phyloP scores from a whole-genome alignment of 352 stramenopile species.

The Pythium guiyangense region DNA sequence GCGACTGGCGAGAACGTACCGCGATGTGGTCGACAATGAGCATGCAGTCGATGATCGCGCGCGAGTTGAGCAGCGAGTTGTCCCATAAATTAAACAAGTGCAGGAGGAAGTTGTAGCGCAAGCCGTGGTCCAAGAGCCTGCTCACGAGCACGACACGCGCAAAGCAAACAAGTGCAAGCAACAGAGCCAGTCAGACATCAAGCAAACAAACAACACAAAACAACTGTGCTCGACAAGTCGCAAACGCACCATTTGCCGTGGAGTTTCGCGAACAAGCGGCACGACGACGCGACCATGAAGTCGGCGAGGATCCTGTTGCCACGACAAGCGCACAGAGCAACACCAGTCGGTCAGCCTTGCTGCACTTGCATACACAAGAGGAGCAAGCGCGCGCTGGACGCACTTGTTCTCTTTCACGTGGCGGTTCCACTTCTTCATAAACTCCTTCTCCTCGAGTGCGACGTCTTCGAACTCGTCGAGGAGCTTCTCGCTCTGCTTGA shows the following conservation, averaged over 20 bases:
- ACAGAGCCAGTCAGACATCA: not conserved
- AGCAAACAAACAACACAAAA: too few species aligned
- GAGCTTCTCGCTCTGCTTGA: constrained; percentile 80
- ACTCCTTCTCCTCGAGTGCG: constrained; percentile 81
- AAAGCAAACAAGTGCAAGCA: not conserved
- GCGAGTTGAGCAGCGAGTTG: constrained; percentile 83
- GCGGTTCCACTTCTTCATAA: constrained; percentile 91
- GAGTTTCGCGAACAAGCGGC: constrained; percentile 76
- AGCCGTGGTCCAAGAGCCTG: constrained; percentile 66
- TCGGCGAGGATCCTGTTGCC: constrained; percentile 65
- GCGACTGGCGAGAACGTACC: constrained; percentile 15
- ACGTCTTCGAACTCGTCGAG: constrained; percentile 88
- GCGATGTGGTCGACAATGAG: constrained; percentile 73
- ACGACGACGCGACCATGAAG: constrained; percentile 86
- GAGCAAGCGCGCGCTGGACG: not conserved
- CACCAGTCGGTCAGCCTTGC: not conserved
- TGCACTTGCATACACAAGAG: not conserved
- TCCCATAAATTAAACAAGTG: constrained; percentile 90
- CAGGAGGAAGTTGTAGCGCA: constrained; percentile 85
- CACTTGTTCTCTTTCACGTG: constrained; percentile 77
- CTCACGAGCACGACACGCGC: not conserved
- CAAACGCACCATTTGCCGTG: constrained; percentile 68
- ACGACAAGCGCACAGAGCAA: not conserved
- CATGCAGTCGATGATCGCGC: constrained; percentile 86
- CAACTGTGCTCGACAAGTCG: not conserved